Percentiles rank a stretch among this genome's conserved stretches.
Conservation (phyloP, 2,329 filamentous ascomycete genomes). For the Hypoxylon sp. region DNA sequence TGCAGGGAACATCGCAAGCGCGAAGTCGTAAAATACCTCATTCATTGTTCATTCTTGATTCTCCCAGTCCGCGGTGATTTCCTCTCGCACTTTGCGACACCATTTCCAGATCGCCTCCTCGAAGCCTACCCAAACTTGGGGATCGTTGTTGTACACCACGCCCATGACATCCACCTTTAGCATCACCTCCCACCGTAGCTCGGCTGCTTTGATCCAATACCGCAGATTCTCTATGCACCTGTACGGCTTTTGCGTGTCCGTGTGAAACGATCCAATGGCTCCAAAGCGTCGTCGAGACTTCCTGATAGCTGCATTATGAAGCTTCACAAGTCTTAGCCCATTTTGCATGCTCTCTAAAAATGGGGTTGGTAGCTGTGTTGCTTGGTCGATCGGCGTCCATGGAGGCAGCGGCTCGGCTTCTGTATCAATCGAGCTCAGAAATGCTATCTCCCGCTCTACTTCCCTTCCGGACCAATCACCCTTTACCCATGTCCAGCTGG, state of each 20-base stretch:
- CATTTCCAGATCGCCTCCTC: slow-evolving; percentile 87
- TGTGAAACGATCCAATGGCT: slow-evolving; percentile 88
- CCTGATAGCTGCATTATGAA: slow-evolving; percentile 91
- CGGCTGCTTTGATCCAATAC: slow-evolving; percentile 96
- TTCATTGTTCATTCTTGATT: slow-evolving; percentile 37
- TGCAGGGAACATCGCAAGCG: slow-evolving; percentile 29
- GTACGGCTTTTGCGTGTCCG: slow-evolving; percentile 95
- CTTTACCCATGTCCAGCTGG: slow-evolving; percentile 84
- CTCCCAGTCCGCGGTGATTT: slow-evolving; percentile 79
- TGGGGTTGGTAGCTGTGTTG: slow-evolving; percentile 72
- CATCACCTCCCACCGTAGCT: slow-evolving; percentile 91
- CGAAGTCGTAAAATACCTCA: slow-evolving; percentile 28
- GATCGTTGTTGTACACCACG: slow-evolving; percentile 81
- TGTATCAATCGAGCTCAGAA: slow-evolving; percentile 81
- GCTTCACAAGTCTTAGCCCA: slow-evolving; percentile 83
- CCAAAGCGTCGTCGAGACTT: slow-evolving; percentile 90
- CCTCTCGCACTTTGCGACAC: slow-evolving; percentile 85
- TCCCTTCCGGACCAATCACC: slow-evolving; percentile 83
- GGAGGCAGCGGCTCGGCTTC: slow-evolving; percentile 73
- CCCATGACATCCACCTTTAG: slow-evolving; percentile 88
- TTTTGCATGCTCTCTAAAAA: slow-evolving; percentile 83
- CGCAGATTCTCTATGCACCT: slow-evolving; percentile 92
- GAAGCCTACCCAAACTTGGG: slow-evolving; percentile 82
- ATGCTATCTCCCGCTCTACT: slow-evolving; percentile 83
- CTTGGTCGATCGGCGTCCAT: slow-evolving; percentile 73